These are phyloP conservation scores for Xylariaceae sp. DNA, from an alignment of 2,329 filamentous ascomycete genomes.

Conservation along the genomic window DNA sequence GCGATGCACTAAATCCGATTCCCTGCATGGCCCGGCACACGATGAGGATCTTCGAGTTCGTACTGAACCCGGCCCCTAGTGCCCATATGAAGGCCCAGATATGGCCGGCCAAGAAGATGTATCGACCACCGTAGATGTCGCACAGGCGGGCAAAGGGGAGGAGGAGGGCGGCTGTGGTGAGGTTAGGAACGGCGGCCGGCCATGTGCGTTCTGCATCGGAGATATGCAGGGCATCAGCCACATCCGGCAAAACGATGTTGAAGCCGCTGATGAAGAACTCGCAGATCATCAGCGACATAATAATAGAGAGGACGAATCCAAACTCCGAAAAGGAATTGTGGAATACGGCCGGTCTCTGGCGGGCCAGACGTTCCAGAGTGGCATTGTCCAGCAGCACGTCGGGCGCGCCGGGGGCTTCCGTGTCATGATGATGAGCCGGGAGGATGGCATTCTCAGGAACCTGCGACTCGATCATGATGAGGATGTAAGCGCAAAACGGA, in stretches of 20 bases:
- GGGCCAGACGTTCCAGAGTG: slow-evolving; percentile 51
- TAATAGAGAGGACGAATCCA: slow-evolving; percentile 55
- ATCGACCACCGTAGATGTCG: slow-evolving; percentile 55
- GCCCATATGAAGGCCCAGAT: slow-evolving; percentile 65
- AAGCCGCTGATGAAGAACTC: slow-evolving; percentile 79
- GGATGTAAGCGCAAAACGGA: not conserved
- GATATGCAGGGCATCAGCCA: slow-evolving; percentile 59
- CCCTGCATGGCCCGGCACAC: slow-evolving; percentile 70
- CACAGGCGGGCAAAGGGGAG: slow-evolving; percentile 58
- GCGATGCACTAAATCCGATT: slow-evolving; percentile 64
- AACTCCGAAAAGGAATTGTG: slow-evolving; percentile 46
- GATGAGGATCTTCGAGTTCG: slow-evolving; percentile 64
- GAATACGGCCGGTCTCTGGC: slow-evolving; percentile 52
- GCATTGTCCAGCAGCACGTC: slow-evolving; percentile 21
- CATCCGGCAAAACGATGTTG: slow-evolving; percentile 62
- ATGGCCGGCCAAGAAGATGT: slow-evolving; percentile 55
- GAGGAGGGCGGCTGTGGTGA: slow-evolving; percentile 51
- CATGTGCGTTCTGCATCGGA: slow-evolving; percentile 55
- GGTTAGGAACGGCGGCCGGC: slow-evolving; percentile 57
- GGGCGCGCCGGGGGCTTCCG: slow-evolving; percentile 17
- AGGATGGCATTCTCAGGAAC: slow-evolving; percentile 13
- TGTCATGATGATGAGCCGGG: slow-evolving; percentile 8
- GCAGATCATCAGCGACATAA: slow-evolving; percentile 55
- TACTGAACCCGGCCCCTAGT: slow-evolving; percentile 64
- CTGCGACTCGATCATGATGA: slow-evolving; percentile 9